Evolutionary conservation across 495 filamentous ascomycete species (phyloP), one percentile per base, ranked within the genome.

Genomic region (Parmelia sp.): DNA sequence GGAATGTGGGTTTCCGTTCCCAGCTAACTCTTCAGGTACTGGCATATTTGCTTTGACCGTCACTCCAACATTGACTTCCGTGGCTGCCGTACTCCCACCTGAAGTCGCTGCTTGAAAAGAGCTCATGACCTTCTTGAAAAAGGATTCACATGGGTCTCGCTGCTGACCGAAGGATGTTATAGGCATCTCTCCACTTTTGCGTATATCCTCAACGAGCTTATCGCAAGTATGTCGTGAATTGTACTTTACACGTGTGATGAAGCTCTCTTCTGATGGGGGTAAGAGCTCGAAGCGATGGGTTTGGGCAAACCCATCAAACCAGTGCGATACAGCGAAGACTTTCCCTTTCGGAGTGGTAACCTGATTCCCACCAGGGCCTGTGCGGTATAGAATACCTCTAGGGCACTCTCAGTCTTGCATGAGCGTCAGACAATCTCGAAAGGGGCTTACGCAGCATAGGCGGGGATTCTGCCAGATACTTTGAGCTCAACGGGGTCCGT

Each of bases 251-350:
- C 74, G 74, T 2, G 74, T 75, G 0, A 70, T 25, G 2, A 69
- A 45, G 25, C 74, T 57, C 14, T 61, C 58, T 19, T 65, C 68
- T 7, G 76, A 59, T 7, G 75, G 60, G n/a, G 66, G 65, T 21
- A 74, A 67, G 39, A 92, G 85, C 63, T 88, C 79, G 74, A 94
- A 92, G 19, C 84, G 82, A 68, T 91, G 88, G 4, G 83, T 84
- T 64, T 90, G 86, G n/a, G 80, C 80, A 51, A 91, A 84, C n/a
- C 88, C 85, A 72, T 92, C 87, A 65, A 92, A 90, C 90, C 90
- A 94, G 70, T 94, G 90, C 0, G 74, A 81, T 11, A 83, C 74
- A 35, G 76, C 73, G 66, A 83, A 83, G 0, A 80, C 82, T 2
- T 79, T 79, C 37, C 82, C 83, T 1, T 81, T 74, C 21, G 84